Evolutionary conservation across 192 early-diverging fungal genomes (phyloP), one percentile per base, ranked within the genome.

Genomic region (Ambispora gerdemannii): DNA sequence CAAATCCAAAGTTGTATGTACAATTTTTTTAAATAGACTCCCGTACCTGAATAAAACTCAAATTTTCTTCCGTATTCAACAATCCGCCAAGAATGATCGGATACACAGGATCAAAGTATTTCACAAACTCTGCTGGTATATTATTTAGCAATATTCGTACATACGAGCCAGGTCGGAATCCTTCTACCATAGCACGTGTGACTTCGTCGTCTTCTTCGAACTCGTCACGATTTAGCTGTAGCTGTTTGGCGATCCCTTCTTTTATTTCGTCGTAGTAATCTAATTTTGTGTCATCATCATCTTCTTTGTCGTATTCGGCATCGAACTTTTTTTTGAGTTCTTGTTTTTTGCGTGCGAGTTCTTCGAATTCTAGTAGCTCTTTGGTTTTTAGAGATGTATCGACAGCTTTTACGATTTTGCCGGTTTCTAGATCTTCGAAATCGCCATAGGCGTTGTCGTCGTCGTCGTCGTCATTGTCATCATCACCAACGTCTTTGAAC

Each of bases 121-220:
- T 87, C 47, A 95, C 84, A 77, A 99, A 99, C 82, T 99, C 97
- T 75, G 81, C 91, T 33, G 95, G 96, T 86, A 99, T 91, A 67
- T 91, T 80, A 74, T 91, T 84, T 47, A 99, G 78, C 24, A 99
- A 76, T 53, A 99, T 83, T 71, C 95, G 90, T 43, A 99, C 91
- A 79, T 99, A 99, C 65, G 84, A 87, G 56, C 97, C 97, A 1
- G 97, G 89, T 33, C 93, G 87, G 77, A 90, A 94, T 49, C 96
- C 96, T 80, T 97, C 92, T 32, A 99, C 87, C 77, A 91, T 78
- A 1, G 93, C 87, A 31, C 94, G 83, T 10, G 85, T 76, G 35
- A 81, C 80, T 7, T 79, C 76, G 66, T 92, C 90, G 63, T 92
- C 92, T 63, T 91, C 86, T 38, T 89, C 90, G 82, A 99, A 98